phyloP scores from a whole-genome alignment of 208 protist genomes.

The Borovskyia barvae region DNA sequence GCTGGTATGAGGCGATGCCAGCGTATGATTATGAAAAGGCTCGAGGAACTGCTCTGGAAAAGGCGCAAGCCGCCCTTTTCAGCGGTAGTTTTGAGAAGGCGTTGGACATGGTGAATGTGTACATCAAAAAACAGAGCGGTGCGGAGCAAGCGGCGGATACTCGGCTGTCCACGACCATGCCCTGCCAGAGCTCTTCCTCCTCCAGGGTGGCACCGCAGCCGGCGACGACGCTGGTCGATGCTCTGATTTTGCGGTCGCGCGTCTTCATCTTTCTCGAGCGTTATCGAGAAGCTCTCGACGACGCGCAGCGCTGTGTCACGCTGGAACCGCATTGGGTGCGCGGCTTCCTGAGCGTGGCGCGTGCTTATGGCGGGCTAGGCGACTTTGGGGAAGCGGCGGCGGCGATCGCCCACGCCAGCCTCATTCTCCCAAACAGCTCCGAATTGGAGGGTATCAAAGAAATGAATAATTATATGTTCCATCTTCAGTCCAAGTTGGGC shows the following conservation, averaged over 20 bases:
- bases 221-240: constrained; percentile 25
- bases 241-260: constrained; percentile 58
- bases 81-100: constrained; percentile 22
- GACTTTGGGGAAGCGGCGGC: constrained; percentile 38
- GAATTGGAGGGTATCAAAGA: constrained; percentile 56
- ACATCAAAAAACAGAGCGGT: background rate
- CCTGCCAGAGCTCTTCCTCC: too few relatives aligned
- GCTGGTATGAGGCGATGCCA: constrained; percentile 23
- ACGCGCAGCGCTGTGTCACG: constrained; percentile 41
- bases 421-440: constrained; percentile 49
- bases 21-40: constrained; percentile 22
- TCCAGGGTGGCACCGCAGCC: background rate
- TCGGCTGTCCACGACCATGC: background rate
- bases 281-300: constrained; percentile 43
- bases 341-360: constrained; percentile 58
- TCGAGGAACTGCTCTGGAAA: constrained; percentile 16
- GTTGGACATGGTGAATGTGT: constrained; percentile 12
- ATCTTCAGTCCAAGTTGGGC: constrained; percentile 40
- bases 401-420: constrained; percentile 29
- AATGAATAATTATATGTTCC: constrained; percentile 54
- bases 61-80: constrained; percentile 20
- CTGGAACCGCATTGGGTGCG: constrained; percentile 65
- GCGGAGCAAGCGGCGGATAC: background rate
- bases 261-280: constrained; percentile 57
- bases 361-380: constrained; percentile 55